Conservation (phyloP, 306 rosid genomes). For the Prunus mongolica region DNA sequence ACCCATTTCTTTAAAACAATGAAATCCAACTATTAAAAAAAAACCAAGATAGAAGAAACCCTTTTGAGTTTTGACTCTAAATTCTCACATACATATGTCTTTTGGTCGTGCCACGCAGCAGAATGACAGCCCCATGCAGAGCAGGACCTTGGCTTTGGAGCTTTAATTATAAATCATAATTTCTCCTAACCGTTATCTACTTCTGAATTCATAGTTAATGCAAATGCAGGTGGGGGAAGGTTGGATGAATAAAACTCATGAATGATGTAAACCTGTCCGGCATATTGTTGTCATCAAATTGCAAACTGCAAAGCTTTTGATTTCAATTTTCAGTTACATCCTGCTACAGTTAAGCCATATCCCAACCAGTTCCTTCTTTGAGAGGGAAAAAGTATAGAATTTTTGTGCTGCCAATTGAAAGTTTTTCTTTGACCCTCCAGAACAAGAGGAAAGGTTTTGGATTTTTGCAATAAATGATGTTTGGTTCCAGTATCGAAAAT, state of each 20-base stretch:
- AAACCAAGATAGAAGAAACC: not conserved
- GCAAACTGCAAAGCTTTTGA: not conserved
- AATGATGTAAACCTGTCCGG: constrained; percentile 16
- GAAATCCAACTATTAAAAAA: not conserved
- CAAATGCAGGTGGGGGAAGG: constrained; percentile 22
- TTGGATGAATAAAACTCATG: not conserved
- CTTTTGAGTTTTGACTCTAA: not conserved
- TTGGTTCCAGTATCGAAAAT: not conserved
- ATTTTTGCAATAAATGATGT: not conserved
- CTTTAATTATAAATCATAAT: constrained; percentile 12
- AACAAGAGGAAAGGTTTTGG: not conserved
- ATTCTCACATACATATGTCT: not conserved
- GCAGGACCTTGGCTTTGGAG: not conserved
- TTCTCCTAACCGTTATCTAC: constrained; percentile 32
- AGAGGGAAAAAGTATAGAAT: not conserved
- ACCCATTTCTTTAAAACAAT: not conserved
- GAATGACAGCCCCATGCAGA: not conserved
- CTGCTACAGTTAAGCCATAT: not conserved
- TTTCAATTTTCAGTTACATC: not conserved
- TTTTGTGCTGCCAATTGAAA: not conserved
- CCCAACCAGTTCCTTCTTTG: constrained; percentile 11
- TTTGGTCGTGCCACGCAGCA: constrained; percentile 18
- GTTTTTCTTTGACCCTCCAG: not conserved
- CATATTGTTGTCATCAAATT: constrained; percentile 19
- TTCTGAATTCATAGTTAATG: constrained; percentile 37